phyloP scores from a whole-genome alignment of 306 rosid genomes.

The Hylodesmum podocarpum region DNA sequence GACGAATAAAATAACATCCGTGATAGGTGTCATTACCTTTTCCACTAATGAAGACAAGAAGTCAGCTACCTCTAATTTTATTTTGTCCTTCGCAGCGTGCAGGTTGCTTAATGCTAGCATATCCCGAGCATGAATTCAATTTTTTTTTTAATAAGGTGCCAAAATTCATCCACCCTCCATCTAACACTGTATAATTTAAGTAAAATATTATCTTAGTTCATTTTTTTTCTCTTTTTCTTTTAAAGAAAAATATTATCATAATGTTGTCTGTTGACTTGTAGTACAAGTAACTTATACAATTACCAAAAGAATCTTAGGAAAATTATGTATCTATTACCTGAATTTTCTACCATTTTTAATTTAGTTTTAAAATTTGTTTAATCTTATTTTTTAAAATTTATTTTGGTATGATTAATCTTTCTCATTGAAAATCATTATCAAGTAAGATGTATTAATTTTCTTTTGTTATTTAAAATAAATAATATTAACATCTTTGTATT shows the following conservation, averaged over 20 bases:
- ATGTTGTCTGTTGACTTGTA: not conserved
- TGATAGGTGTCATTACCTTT: constrained; percentile 34
- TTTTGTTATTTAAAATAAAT: too few relatives aligned
- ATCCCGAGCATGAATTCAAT: constrained; percentile 23
- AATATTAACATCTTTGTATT: too few relatives aligned
- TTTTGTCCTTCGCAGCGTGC: constrained; percentile 23
- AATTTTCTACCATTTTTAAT: too few relatives aligned
- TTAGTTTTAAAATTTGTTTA: too few relatives aligned
- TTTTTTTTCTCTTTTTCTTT: not conserved
- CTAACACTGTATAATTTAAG: constrained; percentile 42
- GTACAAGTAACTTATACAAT: not conserved
- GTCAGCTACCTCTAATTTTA: constrained; percentile 46
- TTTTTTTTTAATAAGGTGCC: constrained; percentile 47
- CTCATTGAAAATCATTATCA: too few relatives aligned
- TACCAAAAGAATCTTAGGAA: too few relatives aligned
- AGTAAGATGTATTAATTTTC: too few relatives aligned
- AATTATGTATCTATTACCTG: too few relatives aligned
- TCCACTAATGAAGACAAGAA: constrained; percentile 51
- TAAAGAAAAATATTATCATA: not conserved
- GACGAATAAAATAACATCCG: not conserved
- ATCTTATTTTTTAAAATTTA: too few relatives aligned
- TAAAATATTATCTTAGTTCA: constrained; percentile 31
- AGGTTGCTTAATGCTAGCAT: constrained; percentile 18
- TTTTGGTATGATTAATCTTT: too few relatives aligned
- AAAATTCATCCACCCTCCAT: constrained; percentile 55